These are phyloP conservation scores for Coemansia sp. DNA, from an alignment of 371 early-diverging fungal species.

Conservation along the genomic window DNA sequence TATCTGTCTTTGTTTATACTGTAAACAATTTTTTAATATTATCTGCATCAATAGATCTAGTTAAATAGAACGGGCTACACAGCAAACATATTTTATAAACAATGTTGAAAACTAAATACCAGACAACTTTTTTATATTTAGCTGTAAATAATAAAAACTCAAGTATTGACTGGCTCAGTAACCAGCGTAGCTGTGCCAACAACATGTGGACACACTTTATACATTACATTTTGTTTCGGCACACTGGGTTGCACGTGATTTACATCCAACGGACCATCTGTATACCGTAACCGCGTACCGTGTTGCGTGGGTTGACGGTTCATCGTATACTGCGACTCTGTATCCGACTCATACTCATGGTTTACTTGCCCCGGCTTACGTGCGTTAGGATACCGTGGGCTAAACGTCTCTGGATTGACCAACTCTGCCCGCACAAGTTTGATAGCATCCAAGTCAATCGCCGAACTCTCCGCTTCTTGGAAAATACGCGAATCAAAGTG, in stretches of 20 bases:
- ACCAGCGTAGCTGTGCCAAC: constrained; percentile 39
- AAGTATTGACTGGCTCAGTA: constrained; percentile 28
- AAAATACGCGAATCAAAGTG: constrained; percentile 47
- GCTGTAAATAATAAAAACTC: background rate
- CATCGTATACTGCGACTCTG: background rate
- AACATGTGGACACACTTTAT: background rate
- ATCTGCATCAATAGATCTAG: too few species aligned
- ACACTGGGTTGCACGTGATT: background rate
- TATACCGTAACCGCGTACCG: background rate
- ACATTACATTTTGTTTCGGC: background rate
- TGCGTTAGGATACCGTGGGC: constrained; percentile 16
- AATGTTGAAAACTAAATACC: too few species aligned
- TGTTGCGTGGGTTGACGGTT: background rate
- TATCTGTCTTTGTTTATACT: too few species aligned
- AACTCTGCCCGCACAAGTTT: background rate
- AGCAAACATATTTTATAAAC: too few species aligned
- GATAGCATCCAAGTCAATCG: constrained; percentile 17
- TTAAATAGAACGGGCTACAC: too few species aligned
- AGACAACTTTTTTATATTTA: background rate
- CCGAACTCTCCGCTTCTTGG: constrained; percentile 18
- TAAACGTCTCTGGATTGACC: constrained; percentile 34
- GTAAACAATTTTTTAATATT: too few species aligned
- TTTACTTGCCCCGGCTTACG: background rate
- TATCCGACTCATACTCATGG: background rate
- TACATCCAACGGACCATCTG: constrained; percentile 10